Evolutionary conservation across 768 basidiomycete genomes (phyloP).

Genomic region (Baorangia bicolor): DNA sequence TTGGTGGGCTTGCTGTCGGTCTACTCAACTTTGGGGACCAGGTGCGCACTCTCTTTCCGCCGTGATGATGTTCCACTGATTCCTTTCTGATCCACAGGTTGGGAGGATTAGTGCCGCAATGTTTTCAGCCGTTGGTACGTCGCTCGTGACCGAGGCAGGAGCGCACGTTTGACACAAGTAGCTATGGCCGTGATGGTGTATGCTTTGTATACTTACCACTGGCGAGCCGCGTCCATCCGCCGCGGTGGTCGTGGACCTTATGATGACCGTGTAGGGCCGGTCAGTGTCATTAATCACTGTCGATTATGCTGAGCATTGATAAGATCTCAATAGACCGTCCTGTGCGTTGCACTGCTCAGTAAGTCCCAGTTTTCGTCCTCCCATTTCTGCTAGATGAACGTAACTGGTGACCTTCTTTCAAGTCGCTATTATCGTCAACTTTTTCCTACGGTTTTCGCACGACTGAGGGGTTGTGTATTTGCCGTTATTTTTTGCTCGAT

Average conservation of each 20-base stretch:
- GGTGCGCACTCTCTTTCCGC: constrained; percentile 37
- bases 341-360: constrained; percentile 83
- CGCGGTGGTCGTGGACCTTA: constrained; percentile 91
- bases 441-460: constrained; percentile 73
- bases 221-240: constrained; percentile 92
- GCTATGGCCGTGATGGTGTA: constrained; percentile 98
- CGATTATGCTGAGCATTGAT: constrained; percentile 12
- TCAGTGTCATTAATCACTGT: constrained; percentile 44
- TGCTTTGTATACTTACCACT: constrained; percentile 93
- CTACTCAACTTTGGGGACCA: constrained; percentile 98
- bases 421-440: constrained; percentile 87
- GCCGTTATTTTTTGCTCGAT: constrained; percentile 8
- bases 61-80: background rate
- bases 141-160: background rate
- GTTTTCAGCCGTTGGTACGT: constrained; percentile 91
- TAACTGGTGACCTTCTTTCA: constrained; percentile 7
- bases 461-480: constrained; percentile 11
- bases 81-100: constrained; percentile 47
- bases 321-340: constrained; percentile 55
- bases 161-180: constrained; percentile 32
- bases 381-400: background rate
- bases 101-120: constrained; percentile 95
- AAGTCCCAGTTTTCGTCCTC: constrained; percentile 18
- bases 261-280: constrained; percentile 93
- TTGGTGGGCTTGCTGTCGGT: constrained; percentile 94